Conservation (phyloP, 345 rosid species). For the Bruguiera sexangula region DNA sequence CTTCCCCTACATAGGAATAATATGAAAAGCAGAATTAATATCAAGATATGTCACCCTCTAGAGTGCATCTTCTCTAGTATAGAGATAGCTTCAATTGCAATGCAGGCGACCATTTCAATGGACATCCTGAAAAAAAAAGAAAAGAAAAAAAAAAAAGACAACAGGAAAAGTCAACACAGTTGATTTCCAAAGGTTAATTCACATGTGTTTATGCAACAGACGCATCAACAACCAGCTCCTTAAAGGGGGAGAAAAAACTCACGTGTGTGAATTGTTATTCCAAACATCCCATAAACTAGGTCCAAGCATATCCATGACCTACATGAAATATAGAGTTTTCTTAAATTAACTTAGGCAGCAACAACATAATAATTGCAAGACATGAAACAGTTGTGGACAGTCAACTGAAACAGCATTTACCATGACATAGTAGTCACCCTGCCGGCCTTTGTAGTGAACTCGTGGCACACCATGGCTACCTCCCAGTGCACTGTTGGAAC, state of each 20-base stretch:
- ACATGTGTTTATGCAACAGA: background rate
- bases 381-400: background rate
- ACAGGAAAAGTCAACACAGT: background rate
- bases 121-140: conserved; percentile 56
- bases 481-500: conserved; percentile 57
- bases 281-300: conserved; percentile 89
- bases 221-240: background rate
- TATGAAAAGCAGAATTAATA: conserved; percentile 2
- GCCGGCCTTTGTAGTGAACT: conserved; percentile 79
- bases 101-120: conserved; percentile 82
- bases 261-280: conserved; percentile 68
- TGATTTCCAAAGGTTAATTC: background rate
- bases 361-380: background rate
- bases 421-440: conserved; percentile 83
- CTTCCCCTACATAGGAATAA: background rate
- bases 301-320: conserved; percentile 94
- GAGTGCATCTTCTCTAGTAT: conserved; percentile 88
- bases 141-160: conserved; percentile 14
- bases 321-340: conserved; percentile 13
- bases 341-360: no score
- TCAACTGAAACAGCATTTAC: conserved; percentile 32
- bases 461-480: conserved; percentile 85
- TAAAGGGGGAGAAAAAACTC: conserved; percentile 18
- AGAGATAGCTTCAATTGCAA: conserved; percentile 88
- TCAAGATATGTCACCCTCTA: conserved; percentile 54